Evolutionary conservation across 305 asterid species (phyloP), one percentile per base, ranked within the genome.

Genomic region (Fraxinus paxiana): DNA sequence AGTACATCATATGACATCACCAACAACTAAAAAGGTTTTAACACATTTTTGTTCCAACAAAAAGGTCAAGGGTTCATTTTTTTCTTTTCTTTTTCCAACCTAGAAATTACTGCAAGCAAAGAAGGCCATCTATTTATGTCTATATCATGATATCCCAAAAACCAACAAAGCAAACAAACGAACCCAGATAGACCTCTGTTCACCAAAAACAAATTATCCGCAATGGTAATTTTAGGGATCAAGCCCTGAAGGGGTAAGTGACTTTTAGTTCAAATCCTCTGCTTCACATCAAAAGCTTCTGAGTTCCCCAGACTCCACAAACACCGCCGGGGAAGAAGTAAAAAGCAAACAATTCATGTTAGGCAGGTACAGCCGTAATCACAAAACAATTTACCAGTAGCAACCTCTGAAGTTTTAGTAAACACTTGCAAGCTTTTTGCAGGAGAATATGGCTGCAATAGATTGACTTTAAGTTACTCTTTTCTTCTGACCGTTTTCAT

Each of bases 31-130:
- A 51, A 79, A 51, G 73, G 17, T 30, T 30, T 30, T 30, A 13
- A 28, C 3, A 7, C 12, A 61, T 31, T 18, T 38, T 38, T 63
- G 31, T 8, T 56, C 73, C 2, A 46, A 56, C 6, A 24, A 74
- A 34, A 79, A 63, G 35, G 10, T 38, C 73, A 35, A 63, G 7
- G 51, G 18, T 22, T 6, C 30, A 69, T 38, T 70, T 80, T 35
- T 51, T 13, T 34, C 72, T 73, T 61, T 72, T 22, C 31, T 6
- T 77, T 34, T 17, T 20, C 79, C 72, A 63, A 24, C 17, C 48
- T 8, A 73, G n/a, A 59, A 38, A 59, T 65, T 34, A 77, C 75
- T 63, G 34, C 78, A 70, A 75, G 30, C 4, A n/a, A 79, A 59
- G 46, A 34, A 51, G 10, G 22, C 72, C 26, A 1, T 22, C 71